Base-by-base conservation (phyloP, 257 asterid species). In the Ballota nigra region DNA sequence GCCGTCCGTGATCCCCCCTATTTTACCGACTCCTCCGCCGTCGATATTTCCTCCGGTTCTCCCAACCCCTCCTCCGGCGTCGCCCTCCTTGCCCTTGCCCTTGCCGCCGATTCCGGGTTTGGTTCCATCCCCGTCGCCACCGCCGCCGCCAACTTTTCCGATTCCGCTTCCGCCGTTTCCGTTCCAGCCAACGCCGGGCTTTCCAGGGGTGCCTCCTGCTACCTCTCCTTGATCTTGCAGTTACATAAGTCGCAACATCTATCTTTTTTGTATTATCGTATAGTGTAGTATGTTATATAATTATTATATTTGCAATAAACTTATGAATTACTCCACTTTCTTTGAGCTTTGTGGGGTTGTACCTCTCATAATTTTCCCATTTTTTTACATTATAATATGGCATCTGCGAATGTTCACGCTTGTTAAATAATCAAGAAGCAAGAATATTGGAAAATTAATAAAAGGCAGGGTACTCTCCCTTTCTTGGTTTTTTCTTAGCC, bases 191-290 rank as follows among this genome's bases (percentile, higher is more conserved):
- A 29, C 57, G 15, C 89, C 88, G 4, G 89, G 89, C 67, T 77
- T 79, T 69, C 92, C 96, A 1, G 87, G 91, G 67, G 84, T 71
- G 71, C 91, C 92, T 45, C 92, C 96, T 29, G 86, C 89, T 41
- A 82, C 9, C 22, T 60, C 73, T 6, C 90, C 90, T 61, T 86
- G 73, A 80, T 45, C 7, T 70, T 49, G 69, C 70, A 40, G 65
- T 68, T 20, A 4, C 2, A n/a, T 29, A 33, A 33, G 9, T 33
- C 38, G 1, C 6, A 1, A 33, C 7, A 33, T 74, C 24, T 53
- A 31, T 13, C 49, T 5, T 41, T 31, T 31, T 5, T 69, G 53
- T 69, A 49, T 72, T 26, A 43, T 59, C 34, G 12, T 12, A 6
- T 38, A 38, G n/a, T n/a, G n/a, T 38, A 1, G 13, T 41, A 12